phyloP scores from a whole-genome alignment of 805 yeast genomes.

The Trichomonascus vanleenenianus region DNA sequence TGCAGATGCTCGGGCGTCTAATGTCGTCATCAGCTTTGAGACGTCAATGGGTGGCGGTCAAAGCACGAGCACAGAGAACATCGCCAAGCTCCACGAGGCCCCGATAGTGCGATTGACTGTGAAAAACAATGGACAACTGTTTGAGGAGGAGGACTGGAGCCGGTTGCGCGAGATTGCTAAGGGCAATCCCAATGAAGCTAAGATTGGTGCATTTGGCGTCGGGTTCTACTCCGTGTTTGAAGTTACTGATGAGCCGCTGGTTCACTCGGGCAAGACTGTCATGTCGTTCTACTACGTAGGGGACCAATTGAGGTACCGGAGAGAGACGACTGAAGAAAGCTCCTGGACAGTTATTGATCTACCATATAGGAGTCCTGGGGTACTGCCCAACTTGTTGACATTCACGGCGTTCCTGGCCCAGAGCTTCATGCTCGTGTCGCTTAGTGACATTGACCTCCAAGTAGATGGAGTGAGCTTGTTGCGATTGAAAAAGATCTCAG shows the following conservation, averaged over 20 bases:
- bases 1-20: slow-evolving; percentile 33
- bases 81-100: slow-evolving; percentile 13
- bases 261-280: slow-evolving; percentile 37
- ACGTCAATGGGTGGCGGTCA: slow-evolving; percentile 12
- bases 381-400: slow-evolving; percentile 27
- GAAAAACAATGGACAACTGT: slow-evolving; percentile 30
- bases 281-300: slow-evolving; percentile 32
- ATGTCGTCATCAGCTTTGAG: slow-evolving; percentile 27
- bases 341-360: slow-evolving; percentile 33
- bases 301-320: slow-evolving; percentile 31
- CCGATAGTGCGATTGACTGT: slow-evolving; percentile 25
- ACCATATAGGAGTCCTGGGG: slow-evolving; percentile 26
- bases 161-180: slow-evolving; percentile 34
- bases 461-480: slow-evolving; percentile 25
- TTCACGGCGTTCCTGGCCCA: slow-evolving; percentile 33
- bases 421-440: slow-evolving; percentile 30
- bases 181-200: slow-evolving; percentile 36
- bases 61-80: slow-evolving; percentile 8
- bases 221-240: slow-evolving; percentile 68
- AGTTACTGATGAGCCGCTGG: slow-evolving; percentile 71
- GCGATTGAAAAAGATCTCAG: slow-evolving; percentile 20
- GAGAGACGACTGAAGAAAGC: slow-evolving; percentile 16
- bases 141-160: slow-evolving; percentile 32
- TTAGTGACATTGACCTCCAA: slow-evolving; percentile 23
- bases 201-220: slow-evolving; percentile 38